Percentiles rank a stretch among this genome's conserved stretches.
These are phyloP conservation scores for Aureobasidium sp. DNA, from an alignment of 2,329 filamentous ascomycete species.

Conservation along the genomic window DNA sequence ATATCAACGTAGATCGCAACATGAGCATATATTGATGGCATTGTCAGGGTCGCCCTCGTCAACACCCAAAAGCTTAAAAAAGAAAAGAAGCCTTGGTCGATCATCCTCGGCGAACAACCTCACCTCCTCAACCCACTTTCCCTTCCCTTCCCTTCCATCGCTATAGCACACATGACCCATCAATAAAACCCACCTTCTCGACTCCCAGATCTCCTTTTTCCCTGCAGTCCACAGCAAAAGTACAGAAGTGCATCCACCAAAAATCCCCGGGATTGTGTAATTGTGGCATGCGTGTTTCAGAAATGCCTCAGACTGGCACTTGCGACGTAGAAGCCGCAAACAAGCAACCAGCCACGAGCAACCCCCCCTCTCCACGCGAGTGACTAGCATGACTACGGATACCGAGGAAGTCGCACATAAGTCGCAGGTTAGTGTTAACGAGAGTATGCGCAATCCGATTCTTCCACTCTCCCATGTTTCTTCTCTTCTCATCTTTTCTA, in stretches of 20 bases:
- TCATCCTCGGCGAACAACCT: neutral
- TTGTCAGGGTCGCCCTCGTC: neutral
- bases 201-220: neutral
- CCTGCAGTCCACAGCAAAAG: neutral
- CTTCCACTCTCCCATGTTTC: neutral
- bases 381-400: neutral
- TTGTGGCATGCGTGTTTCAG: neutral
- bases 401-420: neutral
- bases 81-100: neutral
- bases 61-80: neutral
- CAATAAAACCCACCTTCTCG: neutral
- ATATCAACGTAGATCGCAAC: too few species aligned
- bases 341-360: neutral
- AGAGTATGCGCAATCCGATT: neutral
- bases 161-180: neutral
- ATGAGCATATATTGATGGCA: too few species aligned
- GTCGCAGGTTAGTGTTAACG: neutral
- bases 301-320: neutral
- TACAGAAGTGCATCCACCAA: neutral
- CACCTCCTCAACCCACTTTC: neutral
- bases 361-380: neutral
- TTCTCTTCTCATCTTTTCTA: neutral
- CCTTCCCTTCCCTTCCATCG: neutral
- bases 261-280: neutral
- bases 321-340: neutral